Evolutionary conservation across 768 basidiomycete genomes (phyloP), one percentile per base, ranked within the genome.

Genomic region (Tricholoma bakamatsutake): DNA sequence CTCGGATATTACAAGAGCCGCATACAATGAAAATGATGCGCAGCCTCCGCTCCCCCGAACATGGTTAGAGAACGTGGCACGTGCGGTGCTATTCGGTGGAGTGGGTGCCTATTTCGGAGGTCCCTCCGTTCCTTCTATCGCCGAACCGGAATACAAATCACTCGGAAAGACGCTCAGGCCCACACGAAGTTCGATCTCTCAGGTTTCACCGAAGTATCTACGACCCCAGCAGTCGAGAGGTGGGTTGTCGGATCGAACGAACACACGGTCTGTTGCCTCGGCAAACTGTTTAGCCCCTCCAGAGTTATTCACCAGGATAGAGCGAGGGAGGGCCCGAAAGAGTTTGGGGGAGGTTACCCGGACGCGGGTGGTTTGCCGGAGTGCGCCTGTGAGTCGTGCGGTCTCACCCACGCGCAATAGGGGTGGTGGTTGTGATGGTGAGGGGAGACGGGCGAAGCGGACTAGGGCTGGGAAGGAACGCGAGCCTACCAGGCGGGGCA

Each of bases 41-140:
- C 67, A 65, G 47, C 83, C 83, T n/a, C 82, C 85, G 4, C 71
- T 88, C 31, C 86, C 87, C 3, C 66, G 74, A 7, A 80, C 80
- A n/a, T 90, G 88, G 88, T 70, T 89, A 21, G 83, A 86, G 64
- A 80, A 75, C 1, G 84, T 89, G n/a, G 77, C 85, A 8, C 81
- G 77, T 53, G 85, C 85, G 0, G 74, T 89, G 8, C 70, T 84
- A n/a, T 76, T 77, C 45, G 80, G 81, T 17, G 78, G 77, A 3
- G 65, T 71, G 34, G 80, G 74, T 4, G 71, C 77, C 1, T 73
- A 76, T 57, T 66, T 80, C 4, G 76, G 80, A 18, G 75, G 78
- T 0, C 77, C 76, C 9, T 39, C 69, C 18, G 54, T 47, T 4
- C 34, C 54, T 45, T 54, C 37, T 33, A 42, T 27, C 17, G 35